These are phyloP conservation scores for Yamadazyma akitaensis DNA, from an alignment of 805 yeast genomes.

Conservation along the genomic window DNA sequence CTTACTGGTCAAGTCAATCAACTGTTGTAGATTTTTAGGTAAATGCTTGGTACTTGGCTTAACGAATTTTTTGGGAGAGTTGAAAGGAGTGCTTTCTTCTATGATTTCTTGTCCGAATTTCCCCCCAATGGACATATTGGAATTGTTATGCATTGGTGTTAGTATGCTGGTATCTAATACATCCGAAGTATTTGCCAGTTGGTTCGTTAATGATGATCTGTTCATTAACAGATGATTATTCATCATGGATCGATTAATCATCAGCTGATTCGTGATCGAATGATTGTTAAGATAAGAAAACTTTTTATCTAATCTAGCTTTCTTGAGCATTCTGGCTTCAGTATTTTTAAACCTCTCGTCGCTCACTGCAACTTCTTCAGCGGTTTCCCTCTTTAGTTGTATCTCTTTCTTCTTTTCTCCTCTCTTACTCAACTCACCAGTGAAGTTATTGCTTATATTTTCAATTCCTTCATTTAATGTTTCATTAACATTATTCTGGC, in stretches of 20 bases:
- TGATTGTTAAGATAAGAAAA: slow-evolving; percentile 35
- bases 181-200: slow-evolving; percentile 1
- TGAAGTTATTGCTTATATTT: slow-evolving; percentile 20
- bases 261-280: slow-evolving; percentile 7
- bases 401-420: slow-evolving; percentile 18
- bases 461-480: slow-evolving; percentile 22
- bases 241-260: slow-evolving; percentile 1
- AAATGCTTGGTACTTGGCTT: slow-evolving; percentile 9
- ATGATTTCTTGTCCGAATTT: slow-evolving; percentile 36
- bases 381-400: neutral
- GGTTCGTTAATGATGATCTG: slow-evolving; percentile 1
- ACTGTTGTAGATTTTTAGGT: slow-evolving; percentile 13
- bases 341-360: slow-evolving; percentile 17
- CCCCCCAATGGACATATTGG: slow-evolving; percentile 28
- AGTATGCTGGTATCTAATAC: slow-evolving; percentile 2
- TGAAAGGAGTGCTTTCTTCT: slow-evolving; percentile 37
- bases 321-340: slow-evolving; percentile 23
- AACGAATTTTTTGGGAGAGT: slow-evolving; percentile 21
- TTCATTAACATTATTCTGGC: slow-evolving; percentile 24
- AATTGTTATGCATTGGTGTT: neutral
- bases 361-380: neutral
- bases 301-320: slow-evolving; percentile 27
- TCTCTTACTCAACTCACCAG: slow-evolving; percentile 27
- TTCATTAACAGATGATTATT: slow-evolving; percentile 2
- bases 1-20: slow-evolving; percentile 12